Percentiles rank a stretch among this genome's conserved stretches.
phyloP scores from a whole-genome alignment of 78 protist species.

The slime mould (Dictyostelium discoideum) region DNA sequence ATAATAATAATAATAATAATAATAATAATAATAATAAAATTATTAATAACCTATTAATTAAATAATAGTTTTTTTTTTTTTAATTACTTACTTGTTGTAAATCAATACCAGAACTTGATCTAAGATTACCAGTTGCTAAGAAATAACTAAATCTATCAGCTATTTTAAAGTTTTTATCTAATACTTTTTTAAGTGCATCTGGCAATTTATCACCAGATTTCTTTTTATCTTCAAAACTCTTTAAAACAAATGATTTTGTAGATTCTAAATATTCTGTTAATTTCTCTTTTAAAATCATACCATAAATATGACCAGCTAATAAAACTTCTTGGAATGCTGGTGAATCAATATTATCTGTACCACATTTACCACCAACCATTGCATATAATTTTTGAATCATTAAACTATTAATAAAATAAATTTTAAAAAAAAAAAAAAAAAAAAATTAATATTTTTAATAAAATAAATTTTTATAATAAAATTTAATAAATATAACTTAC shows the following conservation, averaged over 20 bases:
- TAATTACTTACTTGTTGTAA: constrained; percentile 86
- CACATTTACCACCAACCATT: constrained; percentile 82
- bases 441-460: neutral
- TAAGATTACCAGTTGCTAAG: constrained; percentile 95
- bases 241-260: neutral
- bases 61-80: neutral
- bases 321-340: constrained; percentile 89
- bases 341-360: constrained; percentile 91
- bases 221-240: neutral
- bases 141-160: constrained; percentile 80
- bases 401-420: neutral
- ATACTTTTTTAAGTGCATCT: constrained; percentile 3
- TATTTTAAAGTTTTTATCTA: constrained; percentile 36
- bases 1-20: too few relatives aligned
- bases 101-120: constrained; percentile 91
- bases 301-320: constrained; percentile 90
- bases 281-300: constrained; percentile 69
- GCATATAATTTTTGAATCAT: constrained; percentile 91
- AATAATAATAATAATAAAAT: too few relatives aligned
- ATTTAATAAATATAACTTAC: constrained; percentile 17
- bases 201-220: neutral
- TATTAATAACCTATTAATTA: neutral
- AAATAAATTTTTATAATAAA: neutral
- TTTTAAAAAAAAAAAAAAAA: too few relatives aligned
- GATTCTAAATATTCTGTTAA: constrained; percentile 59